These are phyloP conservation scores for Nissolia schottii DNA, from an alignment of 306 rosid genomes.

Conservation along the genomic window DNA sequence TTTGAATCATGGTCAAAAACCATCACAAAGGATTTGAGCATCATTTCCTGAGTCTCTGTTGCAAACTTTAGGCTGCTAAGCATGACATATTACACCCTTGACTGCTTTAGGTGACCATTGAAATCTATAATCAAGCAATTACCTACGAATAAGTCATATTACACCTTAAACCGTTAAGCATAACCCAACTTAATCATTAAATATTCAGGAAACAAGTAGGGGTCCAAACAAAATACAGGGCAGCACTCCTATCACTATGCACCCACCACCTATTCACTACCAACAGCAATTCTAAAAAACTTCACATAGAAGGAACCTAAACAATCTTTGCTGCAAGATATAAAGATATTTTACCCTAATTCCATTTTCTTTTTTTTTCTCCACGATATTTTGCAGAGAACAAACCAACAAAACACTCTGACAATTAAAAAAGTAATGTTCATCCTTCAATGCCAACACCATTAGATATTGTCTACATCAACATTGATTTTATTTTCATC, in stretches of 20 bases:
- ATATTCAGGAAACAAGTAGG: conserved; percentile 3
- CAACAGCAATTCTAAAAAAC: background rate
- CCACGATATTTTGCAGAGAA: conserved; percentile 2
- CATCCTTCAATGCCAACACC: conserved; percentile 21
- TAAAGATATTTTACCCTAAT: background rate
- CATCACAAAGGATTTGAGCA: background rate
- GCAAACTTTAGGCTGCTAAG: background rate
- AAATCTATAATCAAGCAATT: background rate
- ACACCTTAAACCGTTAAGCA: conserved; percentile 3
- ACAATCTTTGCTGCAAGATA: conserved; percentile 8
- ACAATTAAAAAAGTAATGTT: background rate
- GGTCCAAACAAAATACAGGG: conserved; percentile 18
- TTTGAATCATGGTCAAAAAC: background rate
- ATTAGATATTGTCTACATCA: background rate
- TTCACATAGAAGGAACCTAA: conserved; percentile 17
- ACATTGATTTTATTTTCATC: conserved; percentile 9
- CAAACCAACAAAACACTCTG: background rate
- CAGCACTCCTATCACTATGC: background rate
- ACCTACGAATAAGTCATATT: background rate
- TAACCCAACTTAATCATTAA: background rate
- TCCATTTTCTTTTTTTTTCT: background rate
- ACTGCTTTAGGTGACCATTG: background rate
- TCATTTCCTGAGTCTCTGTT: background rate
- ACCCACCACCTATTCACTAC: conserved; percentile 7
- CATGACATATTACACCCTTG: background rate